These are phyloP conservation scores for Flaveria ramosissima DNA, from an alignment of 129 eudicot species.

Conservation along the genomic window DNA sequence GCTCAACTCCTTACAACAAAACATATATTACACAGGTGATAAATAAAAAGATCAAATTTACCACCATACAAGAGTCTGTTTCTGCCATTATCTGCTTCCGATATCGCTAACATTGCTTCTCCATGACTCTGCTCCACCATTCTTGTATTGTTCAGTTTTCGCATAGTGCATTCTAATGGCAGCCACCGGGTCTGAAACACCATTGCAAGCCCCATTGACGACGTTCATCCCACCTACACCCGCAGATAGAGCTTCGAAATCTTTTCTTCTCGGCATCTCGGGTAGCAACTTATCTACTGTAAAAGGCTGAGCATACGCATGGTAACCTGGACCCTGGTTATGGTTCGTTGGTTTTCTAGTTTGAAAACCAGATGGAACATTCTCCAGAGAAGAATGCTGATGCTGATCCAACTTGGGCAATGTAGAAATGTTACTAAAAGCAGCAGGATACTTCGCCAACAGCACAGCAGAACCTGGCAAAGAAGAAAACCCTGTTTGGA, in stretches of 20 bases:
- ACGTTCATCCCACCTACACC: constrained; percentile 15
- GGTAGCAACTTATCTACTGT: constrained; percentile 49
- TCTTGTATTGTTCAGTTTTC: constrained; percentile 49
- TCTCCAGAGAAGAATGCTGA: constrained; percentile 32
- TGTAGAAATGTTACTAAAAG: constrained; percentile 46
- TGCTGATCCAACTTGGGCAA: constrained; percentile 48
- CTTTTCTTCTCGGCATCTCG: constrained; percentile 56
- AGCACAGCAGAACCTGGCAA: constrained; percentile 71
- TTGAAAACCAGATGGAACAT: constrained; percentile 45
- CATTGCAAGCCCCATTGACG: constrained; percentile 33
- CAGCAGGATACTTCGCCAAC: constrained; percentile 76
- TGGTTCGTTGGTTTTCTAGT: constrained; percentile 43
- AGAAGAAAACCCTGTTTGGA: constrained; percentile 52
- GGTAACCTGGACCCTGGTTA: constrained; percentile 42
- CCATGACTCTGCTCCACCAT: constrained; percentile 59
- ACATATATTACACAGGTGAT: constrained; percentile 28
- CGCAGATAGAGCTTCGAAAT: constrained; percentile 26
- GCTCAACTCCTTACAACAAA: constrained; percentile 30
- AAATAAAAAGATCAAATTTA: not conserved
- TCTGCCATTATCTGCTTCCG: constrained; percentile 53
- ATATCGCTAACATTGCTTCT: constrained; percentile 44
- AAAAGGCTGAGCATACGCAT: constrained; percentile 51
- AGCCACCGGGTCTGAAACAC: constrained; percentile 59
- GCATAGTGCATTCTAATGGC: constrained; percentile 88
- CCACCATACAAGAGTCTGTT: not conserved